Conservation (phyloP, 352 stramenopile genomes). For the Pythium apleroticum region DNA sequence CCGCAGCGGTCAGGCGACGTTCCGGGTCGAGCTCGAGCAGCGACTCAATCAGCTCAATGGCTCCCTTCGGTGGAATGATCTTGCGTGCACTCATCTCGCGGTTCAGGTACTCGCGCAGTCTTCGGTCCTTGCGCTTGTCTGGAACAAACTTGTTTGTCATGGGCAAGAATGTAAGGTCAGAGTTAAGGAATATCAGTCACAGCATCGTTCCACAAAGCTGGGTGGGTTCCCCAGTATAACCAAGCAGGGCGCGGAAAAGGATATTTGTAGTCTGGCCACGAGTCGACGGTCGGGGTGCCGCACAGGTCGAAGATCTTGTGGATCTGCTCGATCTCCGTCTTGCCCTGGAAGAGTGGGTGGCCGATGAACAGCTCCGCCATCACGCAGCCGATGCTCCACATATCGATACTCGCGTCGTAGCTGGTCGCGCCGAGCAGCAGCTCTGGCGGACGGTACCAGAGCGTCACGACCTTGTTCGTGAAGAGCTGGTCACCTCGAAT, state of each 20-base stretch:
- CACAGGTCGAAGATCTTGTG: constrained; percentile 89
- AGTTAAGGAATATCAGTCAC: constrained; percentile 15
- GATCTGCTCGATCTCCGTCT: constrained; percentile 88
- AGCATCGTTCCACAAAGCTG: neutral
- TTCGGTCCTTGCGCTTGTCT: constrained; percentile 65
- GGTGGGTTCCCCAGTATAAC: neutral
- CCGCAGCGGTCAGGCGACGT: constrained; percentile 89
- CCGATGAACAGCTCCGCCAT: constrained; percentile 88
- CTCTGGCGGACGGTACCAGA: constrained; percentile 95
- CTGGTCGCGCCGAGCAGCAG: constrained; percentile 92
- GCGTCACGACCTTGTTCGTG: constrained; percentile 96
- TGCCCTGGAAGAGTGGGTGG: constrained; percentile 84
- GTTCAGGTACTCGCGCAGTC: constrained; percentile 73
- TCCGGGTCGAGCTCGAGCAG: constrained; percentile 96
- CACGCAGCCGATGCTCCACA: constrained; percentile 94
- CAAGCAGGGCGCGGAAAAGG: constrained; percentile 8
- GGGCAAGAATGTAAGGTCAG: constrained; percentile 48
- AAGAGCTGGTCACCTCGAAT: constrained; percentile 85
- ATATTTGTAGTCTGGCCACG: constrained; percentile 82
- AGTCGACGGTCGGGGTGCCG: constrained; percentile 74
- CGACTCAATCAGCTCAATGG: constrained; percentile 91
- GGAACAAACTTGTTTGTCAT: constrained; percentile 84
- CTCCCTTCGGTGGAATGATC: constrained; percentile 78
- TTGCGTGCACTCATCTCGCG: constrained; percentile 71
- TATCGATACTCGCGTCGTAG: constrained; percentile 94